Conservation (phyloP, 371 early-diverging fungal species). For the Mucor ambiguus region DNA sequence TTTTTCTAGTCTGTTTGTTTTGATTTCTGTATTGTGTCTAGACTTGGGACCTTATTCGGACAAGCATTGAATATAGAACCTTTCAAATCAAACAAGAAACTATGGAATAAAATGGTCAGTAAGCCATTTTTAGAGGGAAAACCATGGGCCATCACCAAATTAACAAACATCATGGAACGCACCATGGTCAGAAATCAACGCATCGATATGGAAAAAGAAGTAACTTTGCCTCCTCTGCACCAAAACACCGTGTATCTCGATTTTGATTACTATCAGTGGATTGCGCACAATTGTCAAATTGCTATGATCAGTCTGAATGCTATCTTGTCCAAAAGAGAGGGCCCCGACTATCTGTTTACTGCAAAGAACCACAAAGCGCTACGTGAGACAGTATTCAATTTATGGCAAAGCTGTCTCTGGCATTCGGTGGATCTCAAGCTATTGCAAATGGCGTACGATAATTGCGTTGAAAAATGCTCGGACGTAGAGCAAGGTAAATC, state of each 20-base stretch:
- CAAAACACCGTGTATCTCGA: slow-evolving; percentile 53
- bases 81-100: slow-evolving; percentile 42
- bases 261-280: slow-evolving; percentile 63
- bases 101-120: slow-evolving; percentile 42
- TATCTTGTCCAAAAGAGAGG: slow-evolving; percentile 58
- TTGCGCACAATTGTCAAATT: slow-evolving; percentile 68
- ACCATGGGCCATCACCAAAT: slow-evolving; percentile 37
- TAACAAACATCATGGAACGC: slow-evolving; percentile 56
- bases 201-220: slow-evolving; percentile 54
- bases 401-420: slow-evolving; percentile 70
- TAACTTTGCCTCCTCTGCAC: slow-evolving; percentile 64
- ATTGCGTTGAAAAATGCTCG: slow-evolving; percentile 26
- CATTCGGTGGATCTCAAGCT: slow-evolving; percentile 38
- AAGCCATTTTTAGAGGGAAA: slow-evolving; percentile 46
- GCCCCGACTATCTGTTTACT: slow-evolving; percentile 75
- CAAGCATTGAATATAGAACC: slow-evolving; percentile 55
- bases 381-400: slow-evolving; percentile 59
- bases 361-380: slow-evolving; percentile 57
- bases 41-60: slow-evolving; percentile 52
- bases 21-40: slow-evolving; percentile 9
- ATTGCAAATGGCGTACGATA: slow-evolving; percentile 21
- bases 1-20: background rate
- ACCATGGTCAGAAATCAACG: slow-evolving; percentile 71
- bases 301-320: slow-evolving; percentile 71
- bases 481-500: slow-evolving; percentile 27